A percentile compares a stretch with the other conserved stretches of the same genome.
phyloP scores from a whole-genome alignment of 768 basidiomycete species.

The Cystoderma amianthinum region DNA sequence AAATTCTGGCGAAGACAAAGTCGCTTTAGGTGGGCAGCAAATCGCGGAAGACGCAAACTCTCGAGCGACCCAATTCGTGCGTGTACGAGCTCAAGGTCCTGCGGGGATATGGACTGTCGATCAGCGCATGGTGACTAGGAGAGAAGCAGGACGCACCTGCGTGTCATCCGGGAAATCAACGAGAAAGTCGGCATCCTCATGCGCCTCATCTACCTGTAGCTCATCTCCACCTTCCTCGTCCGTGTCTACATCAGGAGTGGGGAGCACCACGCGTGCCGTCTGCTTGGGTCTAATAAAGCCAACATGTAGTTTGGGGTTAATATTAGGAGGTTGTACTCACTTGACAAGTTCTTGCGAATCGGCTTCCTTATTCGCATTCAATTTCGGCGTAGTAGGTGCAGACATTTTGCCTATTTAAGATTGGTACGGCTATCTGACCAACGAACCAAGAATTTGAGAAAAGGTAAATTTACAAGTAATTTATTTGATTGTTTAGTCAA shows the following conservation, averaged over 20 bases:
- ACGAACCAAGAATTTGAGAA: too few species aligned
- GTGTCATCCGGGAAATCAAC: constrained; percentile 80
- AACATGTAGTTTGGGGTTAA: too few species aligned
- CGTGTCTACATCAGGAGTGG: constrained; percentile 32
- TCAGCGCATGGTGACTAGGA: constrained; percentile 6
- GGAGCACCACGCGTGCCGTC: constrained; percentile 42
- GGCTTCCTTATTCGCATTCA: too few species aligned
- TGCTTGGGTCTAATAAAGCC: constrained; percentile 10
- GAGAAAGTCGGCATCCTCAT: constrained; percentile 64
- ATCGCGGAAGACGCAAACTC: constrained; percentile 66
- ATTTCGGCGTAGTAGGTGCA: too few species aligned
- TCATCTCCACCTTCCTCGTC: constrained; percentile 39
- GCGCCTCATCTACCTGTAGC: constrained; percentile 29
- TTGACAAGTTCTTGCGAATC: too few species aligned
- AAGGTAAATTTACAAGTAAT: too few species aligned
- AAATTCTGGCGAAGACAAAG: constrained; percentile 87
- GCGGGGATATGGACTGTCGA: constrained; percentile 3
- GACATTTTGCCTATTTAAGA: too few species aligned
- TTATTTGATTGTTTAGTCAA: too few species aligned
- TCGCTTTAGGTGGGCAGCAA: constrained; percentile 58
- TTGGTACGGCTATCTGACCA: too few species aligned
- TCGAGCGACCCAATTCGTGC: constrained; percentile 64
- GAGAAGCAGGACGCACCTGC: constrained; percentile 64
- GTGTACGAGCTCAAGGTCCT: constrained; percentile 89
- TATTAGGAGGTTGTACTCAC: too few species aligned